Conservation (phyloP, 495 filamentous ascomycete species). For the Aspergillus affinis region DNA sequence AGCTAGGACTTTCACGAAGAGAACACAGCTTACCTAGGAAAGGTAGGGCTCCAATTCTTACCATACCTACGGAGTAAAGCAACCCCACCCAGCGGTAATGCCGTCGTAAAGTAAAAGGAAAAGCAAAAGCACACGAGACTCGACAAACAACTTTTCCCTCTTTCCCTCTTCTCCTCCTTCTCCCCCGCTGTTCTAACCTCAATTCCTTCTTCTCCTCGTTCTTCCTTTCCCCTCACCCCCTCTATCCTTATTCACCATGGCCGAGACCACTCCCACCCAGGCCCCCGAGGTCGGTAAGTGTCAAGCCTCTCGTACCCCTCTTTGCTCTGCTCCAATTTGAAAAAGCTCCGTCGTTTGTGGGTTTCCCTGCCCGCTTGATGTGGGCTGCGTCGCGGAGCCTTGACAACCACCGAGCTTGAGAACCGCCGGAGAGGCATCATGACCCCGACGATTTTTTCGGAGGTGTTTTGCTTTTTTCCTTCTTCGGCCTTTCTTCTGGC, state of each 20-base stretch:
- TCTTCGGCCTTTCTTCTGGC: neutral
- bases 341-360: slow-evolving; percentile 47
- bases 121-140: neutral
- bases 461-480: neutral
- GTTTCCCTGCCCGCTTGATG: slow-evolving; percentile 28
- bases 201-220: slow-evolving; percentile 27
- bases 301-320: slow-evolving; percentile 18
- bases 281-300: slow-evolving; percentile 49
- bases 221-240: neutral
- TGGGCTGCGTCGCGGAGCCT: slow-evolving; percentile 15
- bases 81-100: neutral
- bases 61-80: too few species aligned
- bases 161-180: slow-evolving; percentile 20
- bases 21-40: too few species aligned
- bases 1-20: too few species aligned
- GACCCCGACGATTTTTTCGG: neutral
- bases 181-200: slow-evolving; percentile 17
- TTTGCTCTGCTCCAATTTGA: slow-evolving; percentile 20
- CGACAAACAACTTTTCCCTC: slow-evolving; percentile 22
- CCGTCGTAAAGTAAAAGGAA: neutral
- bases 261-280: slow-evolving; percentile 29
- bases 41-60: too few species aligned
- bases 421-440: neutral
- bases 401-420: slow-evolving; percentile 5
- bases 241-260: slow-evolving; percentile 38